Base-by-base conservation (phyloP, 2,329 filamentous ascomycete genomes). In the Epichloe uncinata region DNA sequence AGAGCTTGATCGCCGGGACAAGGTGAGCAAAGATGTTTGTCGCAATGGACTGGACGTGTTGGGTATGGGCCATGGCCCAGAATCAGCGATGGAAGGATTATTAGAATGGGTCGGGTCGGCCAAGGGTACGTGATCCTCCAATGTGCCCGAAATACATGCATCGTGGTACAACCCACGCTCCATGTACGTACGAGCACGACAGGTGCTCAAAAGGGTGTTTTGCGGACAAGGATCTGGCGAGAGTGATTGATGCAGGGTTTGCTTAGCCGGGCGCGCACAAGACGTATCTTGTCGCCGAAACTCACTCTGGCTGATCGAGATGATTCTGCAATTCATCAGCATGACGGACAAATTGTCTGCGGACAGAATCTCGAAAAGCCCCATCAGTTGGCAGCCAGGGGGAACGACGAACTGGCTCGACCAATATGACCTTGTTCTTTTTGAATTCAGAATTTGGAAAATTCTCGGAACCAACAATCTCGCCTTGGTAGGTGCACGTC, bases 1-100 rank as follows among this genome's bases (percentile, higher is more conserved):
- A 50, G 30, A 38, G 51, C 36, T 22, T 20, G 30, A 34, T 49
- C 30, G 50, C 41, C 36, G 44, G 13, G 42, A 50, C 9, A 42
- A 30, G 26, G 26, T 1, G 26, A 30, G 26, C 8, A 20, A 45
- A 37, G 30, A 47, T 18, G 20, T n/a, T 34, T 15, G 22, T 45
- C 15, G n/a, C 33, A 36, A 42, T n/a, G 45, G 22, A 40, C 38
- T n/a, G 45, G 22, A 40, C 38, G 48, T 43, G 41, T 16, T 44
- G 34, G 38, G 16, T 26, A 37, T 30, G 44, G 20, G 6, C 20
- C 34, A 15, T 38, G 44, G 20, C 36, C 33, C 44, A 16, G 33
- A 47, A 42, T 9, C 16, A 20, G 35, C 16, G 20, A 41, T 42
- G 15, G 35, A 42, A 41, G 42, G 36, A 45, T 45, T 37, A n/a